Conservation (phyloP, 495 filamentous ascomycete species). For the Aspergillus egyptiacus region DNA sequence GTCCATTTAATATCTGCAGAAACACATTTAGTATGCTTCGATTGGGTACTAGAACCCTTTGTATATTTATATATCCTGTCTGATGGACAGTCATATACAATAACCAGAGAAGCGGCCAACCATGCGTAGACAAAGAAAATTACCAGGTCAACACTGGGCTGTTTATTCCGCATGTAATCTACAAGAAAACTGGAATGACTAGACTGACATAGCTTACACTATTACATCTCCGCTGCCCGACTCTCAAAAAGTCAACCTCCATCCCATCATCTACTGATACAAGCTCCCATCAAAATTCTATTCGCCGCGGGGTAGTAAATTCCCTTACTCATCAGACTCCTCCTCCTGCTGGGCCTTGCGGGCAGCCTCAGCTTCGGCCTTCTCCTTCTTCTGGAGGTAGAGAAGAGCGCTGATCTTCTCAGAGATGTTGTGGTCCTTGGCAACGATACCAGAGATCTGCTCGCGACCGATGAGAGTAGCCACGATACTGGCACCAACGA, state of each 20-base stretch:
- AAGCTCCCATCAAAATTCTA: not conserved
- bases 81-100: too few relatives aligned
- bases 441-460: conserved; percentile 61
- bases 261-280: conserved; percentile 1
- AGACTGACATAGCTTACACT: conserved; percentile 15
- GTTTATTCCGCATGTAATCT: conserved; percentile 23
- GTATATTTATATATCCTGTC: too few relatives aligned
- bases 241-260: not conserved
- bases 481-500: conserved; percentile 86
- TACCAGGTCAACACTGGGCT: conserved; percentile 15
- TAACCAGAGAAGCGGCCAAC: too few relatives aligned
- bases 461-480: conserved; percentile 80
- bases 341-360: conserved; percentile 43
- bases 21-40: too few relatives aligned
- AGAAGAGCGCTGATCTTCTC: conserved; percentile 61
- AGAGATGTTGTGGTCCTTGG: conserved; percentile 40
- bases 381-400: conserved; percentile 53
- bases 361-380: conserved; percentile 55
- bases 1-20: too few relatives aligned
- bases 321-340: conserved; percentile 44
- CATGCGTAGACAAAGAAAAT: conserved; percentile 26
- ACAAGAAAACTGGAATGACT: conserved; percentile 17
- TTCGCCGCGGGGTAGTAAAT: not conserved
- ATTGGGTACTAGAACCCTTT: too few relatives aligned
- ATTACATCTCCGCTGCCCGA: conserved; percentile 7